Percentiles rank a stretch among this genome's conserved stretches.
These are phyloP conservation scores for Cenchrus americanus DNA, from an alignment of 176 grass and related monocot species.

Conservation along the genomic window DNA sequence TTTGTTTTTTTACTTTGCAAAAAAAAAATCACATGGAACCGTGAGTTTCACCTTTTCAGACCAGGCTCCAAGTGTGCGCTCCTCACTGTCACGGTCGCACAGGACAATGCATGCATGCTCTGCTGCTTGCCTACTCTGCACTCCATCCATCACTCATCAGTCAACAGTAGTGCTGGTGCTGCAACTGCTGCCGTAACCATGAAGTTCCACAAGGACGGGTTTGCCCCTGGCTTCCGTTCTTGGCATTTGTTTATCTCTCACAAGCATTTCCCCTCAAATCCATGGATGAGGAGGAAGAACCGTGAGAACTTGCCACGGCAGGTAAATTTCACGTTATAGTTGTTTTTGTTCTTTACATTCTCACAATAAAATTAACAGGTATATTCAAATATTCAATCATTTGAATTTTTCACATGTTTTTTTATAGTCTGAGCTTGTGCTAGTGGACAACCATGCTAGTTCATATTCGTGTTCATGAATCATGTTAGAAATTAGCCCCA, in stretches of 20 bases:
- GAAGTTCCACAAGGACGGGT: not conserved
- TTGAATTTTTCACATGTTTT: no score
- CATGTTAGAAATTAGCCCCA: no score
- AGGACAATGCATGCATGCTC: not conserved
- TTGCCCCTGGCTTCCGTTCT: not conserved
- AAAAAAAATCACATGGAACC: constrained; percentile 16
- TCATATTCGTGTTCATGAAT: no score
- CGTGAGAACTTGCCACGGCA: not conserved
- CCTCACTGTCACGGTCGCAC: not conserved
- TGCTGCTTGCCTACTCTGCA: not conserved
- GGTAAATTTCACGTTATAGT: no score
- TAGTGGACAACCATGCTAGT: no score
- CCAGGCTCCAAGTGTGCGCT: not conserved
- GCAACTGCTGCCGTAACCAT: not conserved
- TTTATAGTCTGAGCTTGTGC: no score
- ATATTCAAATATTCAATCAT: no score
- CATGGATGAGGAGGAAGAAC: not conserved
- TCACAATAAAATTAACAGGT: no score
- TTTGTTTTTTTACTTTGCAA: not conserved
- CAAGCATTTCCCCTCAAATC: not conserved
- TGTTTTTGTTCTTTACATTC: no score
- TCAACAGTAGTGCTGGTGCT: not conserved
- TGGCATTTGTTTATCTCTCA: not conserved
- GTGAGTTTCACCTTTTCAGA: not conserved
- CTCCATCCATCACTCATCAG: not conserved